Evolutionary conservation across 495 filamentous ascomycete species (phyloP).

Genomic region (Talaromyces wortmannii): DNA sequence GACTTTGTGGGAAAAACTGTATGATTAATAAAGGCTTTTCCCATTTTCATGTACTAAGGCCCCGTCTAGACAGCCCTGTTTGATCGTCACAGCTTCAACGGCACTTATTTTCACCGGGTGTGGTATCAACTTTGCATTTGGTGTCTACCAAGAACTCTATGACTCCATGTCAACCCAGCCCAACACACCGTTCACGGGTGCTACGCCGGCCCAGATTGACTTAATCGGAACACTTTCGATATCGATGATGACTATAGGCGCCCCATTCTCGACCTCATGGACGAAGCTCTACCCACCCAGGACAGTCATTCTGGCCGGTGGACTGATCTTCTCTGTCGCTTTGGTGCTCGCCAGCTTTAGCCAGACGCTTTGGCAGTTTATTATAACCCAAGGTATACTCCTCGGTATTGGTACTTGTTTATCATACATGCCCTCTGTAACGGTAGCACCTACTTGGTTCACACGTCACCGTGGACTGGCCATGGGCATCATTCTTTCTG

Average conservation of each 20-base stretch:
- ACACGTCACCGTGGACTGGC: conserved; percentile 39
- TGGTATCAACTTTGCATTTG: conserved; percentile 37
- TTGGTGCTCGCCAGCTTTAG: conserved; percentile 28
- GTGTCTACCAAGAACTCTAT: conserved; percentile 39
- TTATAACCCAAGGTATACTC: conserved; percentile 3
- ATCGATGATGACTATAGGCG: conserved; percentile 37
- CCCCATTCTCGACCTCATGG: conserved; percentile 29
- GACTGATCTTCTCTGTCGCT: conserved; percentile 18
- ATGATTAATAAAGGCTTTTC: neutral
- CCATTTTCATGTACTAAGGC: neutral
- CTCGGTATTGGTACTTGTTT: conserved; percentile 19
- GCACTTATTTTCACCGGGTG: conserved; percentile 30
- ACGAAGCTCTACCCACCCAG: conserved; percentile 27
- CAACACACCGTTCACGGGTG: conserved; percentile 26
- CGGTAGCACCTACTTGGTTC: conserved; percentile 44
- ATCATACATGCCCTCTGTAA: conserved; percentile 37
- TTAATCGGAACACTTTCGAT: conserved; percentile 37
- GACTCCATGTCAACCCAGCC: conserved; percentile 24
- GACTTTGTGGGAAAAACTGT: neutral
- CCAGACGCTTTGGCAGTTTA: conserved; percentile 10
- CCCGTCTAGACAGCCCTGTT: conserved; percentile 10
- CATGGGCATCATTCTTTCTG: conserved; percentile 35
- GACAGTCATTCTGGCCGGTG: conserved; percentile 20
- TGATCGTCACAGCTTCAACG: conserved; percentile 22
- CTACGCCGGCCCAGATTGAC: conserved; percentile 31